phyloP scores from a whole-genome alignment of 108 stramenopile genomes.

The Thalassiosira profunda region DNA sequence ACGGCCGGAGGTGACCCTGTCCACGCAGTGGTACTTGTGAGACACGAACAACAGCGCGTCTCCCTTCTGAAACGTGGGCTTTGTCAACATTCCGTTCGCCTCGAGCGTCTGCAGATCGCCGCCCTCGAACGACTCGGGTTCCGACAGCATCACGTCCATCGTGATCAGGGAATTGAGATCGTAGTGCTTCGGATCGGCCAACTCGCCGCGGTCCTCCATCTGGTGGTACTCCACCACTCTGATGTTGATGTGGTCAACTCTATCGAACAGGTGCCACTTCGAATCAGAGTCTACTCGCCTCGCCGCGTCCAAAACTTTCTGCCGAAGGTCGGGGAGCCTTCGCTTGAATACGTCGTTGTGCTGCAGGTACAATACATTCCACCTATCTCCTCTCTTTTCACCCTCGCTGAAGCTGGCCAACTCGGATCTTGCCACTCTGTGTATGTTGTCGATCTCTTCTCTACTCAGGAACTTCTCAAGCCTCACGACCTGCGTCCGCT shows the following conservation, averaged over 20 bases:
- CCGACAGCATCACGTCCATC: constrained; percentile 30
- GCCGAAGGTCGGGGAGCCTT: constrained; percentile 12
- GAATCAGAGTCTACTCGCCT: constrained; percentile 18
- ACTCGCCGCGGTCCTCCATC: constrained; percentile 19
- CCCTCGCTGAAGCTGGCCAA: constrained; percentile 3
- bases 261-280: constrained; percentile 29
- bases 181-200: constrained; percentile 25
- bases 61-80: constrained; percentile 18
- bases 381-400: constrained; percentile 2
- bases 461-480: constrained; percentile 21
- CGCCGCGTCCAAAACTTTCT: constrained; percentile 16
- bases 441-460: constrained; percentile 21
- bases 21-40: constrained; percentile 29
- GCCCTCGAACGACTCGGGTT: constrained; percentile 15
- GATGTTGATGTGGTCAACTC: constrained; percentile 32
- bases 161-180: constrained; percentile 32
- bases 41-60: constrained; percentile 36
- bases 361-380: constrained; percentile 31
- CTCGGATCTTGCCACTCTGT: constrained; percentile 5
- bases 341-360: constrained; percentile 17
- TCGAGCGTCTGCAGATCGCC: constrained; percentile 21
- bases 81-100: constrained; percentile 23
- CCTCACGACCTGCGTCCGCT: constrained; percentile 22
- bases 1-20: constrained; percentile 12
- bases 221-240: constrained; percentile 32